Conservation (phyloP, 768 basidiomycete genomes). For the Hericium coralloides region DNA sequence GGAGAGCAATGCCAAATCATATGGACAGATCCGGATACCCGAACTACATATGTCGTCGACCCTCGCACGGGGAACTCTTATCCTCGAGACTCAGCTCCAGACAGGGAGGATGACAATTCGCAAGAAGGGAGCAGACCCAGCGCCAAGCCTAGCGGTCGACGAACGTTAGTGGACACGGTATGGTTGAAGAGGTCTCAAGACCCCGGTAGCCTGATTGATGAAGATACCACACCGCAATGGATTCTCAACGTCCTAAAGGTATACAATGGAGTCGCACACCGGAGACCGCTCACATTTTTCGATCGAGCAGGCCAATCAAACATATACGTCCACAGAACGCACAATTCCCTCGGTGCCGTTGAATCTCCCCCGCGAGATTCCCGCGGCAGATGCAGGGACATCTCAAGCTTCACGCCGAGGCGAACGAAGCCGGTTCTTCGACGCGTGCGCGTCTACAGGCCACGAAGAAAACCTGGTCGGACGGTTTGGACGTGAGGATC, state of each 20-base stretch:
- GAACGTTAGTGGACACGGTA: slow-evolving; percentile 10
- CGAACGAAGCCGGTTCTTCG: not conserved
- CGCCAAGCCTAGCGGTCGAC: slow-evolving; percentile 14
- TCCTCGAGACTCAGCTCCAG: slow-evolving; percentile 20
- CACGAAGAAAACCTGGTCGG: not conserved
- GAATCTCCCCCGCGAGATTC: not conserved
- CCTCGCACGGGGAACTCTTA: slow-evolving; percentile 62
- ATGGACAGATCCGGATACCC: slow-evolving; percentile 61
- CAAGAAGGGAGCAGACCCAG: slow-evolving; percentile 5
- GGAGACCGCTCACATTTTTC: not conserved
- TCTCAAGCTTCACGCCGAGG: not conserved
- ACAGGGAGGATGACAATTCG: not conserved
- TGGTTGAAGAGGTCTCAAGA: slow-evolving; percentile 6
- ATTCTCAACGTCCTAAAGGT: slow-evolving; percentile 53
- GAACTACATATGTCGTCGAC: slow-evolving; percentile 52
- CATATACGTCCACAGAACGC: not conserved
- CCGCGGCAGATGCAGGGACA: not conserved
- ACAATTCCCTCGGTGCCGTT: not conserved
- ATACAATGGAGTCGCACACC: not conserved
- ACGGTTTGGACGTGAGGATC: slow-evolving; percentile 40
- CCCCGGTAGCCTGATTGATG: not conserved
- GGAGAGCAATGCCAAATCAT: slow-evolving; percentile 24
- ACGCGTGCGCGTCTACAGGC: not conserved
- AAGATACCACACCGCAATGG: slow-evolving; percentile 45
- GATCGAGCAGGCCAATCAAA: not conserved